Percentiles rank a stretch among this genome's conserved stretches.
Conservation (phyloP, 2,329 filamentous ascomycete species). For the Curvularia eragrostidis region DNA sequence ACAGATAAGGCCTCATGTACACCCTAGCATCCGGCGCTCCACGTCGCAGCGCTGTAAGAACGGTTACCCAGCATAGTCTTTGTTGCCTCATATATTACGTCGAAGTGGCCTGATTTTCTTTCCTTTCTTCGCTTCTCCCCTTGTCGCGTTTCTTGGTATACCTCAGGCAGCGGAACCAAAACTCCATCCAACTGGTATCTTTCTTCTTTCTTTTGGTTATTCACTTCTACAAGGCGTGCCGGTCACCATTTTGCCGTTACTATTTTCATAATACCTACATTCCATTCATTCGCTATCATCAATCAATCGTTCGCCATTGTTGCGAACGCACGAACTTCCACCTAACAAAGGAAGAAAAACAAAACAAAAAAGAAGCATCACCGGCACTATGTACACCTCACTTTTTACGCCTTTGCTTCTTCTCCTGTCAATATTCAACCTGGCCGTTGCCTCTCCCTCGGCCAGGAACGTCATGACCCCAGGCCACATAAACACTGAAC, state of each 20-base stretch:
- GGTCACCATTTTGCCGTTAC: constrained; percentile 32
- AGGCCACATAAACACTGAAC: constrained; percentile 17
- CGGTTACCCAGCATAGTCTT: constrained; percentile 24
- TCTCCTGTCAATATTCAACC: constrained; percentile 34
- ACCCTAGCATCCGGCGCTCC: constrained; percentile 33
- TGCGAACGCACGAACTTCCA: not conserved
- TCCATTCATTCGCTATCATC: constrained; percentile 4
- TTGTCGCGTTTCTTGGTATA: constrained; percentile 31
- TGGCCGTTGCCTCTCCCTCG: constrained; percentile 25
- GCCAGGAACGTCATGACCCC: constrained; percentile 16
- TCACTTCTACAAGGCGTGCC: constrained; percentile 37
- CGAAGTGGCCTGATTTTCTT: constrained; percentile 42
- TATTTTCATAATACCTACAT: constrained; percentile 23
- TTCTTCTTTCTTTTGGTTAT: constrained; percentile 24
- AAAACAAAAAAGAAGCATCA: not conserved
- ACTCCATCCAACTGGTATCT: constrained; percentile 9
- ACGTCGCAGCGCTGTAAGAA: constrained; percentile 42
- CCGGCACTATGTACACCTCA: constrained; percentile 34
- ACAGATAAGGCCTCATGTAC: constrained; percentile 36
- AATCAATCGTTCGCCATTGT: not conserved
- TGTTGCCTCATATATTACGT: constrained; percentile 39
- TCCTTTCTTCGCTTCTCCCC: constrained; percentile 15
- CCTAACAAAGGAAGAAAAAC: not conserved
- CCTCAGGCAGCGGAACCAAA: constrained; percentile 28
- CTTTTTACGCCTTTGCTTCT: constrained; percentile 37